phyloP scores from a whole-genome alignment of 1,139 yeast genomes.

The Yamadazyma triangularis region DNA sequence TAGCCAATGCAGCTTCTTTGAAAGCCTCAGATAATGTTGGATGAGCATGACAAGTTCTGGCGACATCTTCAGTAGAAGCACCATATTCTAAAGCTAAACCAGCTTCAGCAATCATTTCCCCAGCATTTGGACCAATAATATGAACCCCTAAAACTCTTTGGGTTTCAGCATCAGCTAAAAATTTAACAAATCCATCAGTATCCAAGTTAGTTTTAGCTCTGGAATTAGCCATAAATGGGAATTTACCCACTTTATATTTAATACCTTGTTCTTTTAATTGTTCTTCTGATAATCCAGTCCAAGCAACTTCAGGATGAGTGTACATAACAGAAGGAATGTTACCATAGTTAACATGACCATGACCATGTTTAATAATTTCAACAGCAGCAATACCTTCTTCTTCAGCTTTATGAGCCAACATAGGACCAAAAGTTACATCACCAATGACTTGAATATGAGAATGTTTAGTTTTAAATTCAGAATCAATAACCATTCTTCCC shows the following conservation, averaged over 20 bases:
- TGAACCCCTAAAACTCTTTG: constrained; percentile 96
- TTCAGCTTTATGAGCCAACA: constrained; percentile 99
- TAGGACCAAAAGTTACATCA: constrained; percentile 96
- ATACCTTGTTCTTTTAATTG: constrained; percentile 93
- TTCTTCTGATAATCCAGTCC: constrained; percentile 97
- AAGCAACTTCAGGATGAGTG: constrained; percentile 98
- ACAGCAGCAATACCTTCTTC: constrained; percentile 99
- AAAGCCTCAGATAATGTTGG: constrained; percentile 98
- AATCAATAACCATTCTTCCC: constrained; percentile 92
- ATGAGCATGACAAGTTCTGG: constrained; percentile 98
- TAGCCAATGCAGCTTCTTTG: constrained; percentile 96
- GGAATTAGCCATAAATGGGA: constrained; percentile 98
- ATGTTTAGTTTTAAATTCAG: constrained; percentile 86
- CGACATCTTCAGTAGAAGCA: constrained; percentile 96
- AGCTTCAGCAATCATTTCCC: constrained; percentile 99
- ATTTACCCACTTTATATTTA: constrained; percentile 90
- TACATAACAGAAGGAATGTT: constrained; percentile 98
- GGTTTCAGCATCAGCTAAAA: constrained; percentile 94
- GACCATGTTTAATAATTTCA: constrained; percentile 88
- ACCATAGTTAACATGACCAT: constrained; percentile 97
- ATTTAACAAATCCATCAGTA: constrained; percentile 96
- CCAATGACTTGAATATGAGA: constrained; percentile 97
- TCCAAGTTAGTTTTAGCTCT: constrained; percentile 98
- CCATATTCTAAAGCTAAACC: constrained; percentile 98
- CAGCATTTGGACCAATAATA: constrained; percentile 97